Base-by-base conservation (phyloP, 139 green algal genomes). In the Coelastrella sp. region DNA sequence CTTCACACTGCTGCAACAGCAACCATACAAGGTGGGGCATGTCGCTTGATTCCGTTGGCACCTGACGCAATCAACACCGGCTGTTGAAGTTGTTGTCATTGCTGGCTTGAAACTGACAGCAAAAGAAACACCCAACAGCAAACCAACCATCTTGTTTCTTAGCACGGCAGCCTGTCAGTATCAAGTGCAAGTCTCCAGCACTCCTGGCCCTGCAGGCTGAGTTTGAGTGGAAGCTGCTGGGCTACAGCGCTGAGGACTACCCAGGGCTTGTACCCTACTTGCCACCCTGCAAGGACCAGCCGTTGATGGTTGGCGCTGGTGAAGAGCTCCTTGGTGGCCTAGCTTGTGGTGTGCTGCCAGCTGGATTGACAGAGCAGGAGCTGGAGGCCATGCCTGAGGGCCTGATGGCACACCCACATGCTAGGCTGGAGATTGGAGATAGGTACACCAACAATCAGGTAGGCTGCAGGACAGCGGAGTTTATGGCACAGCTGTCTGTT, bases 211-310 rank as follows among this genome's bases (percentile, higher is more conserved):
- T 85, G 56, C 65, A 91, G 87, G 86, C 87, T 82, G 87, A 91
- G 78, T 87, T 81, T 80, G 91, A 96, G 83, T 96, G 94, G 88
- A 89, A 94, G 64, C 71, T 96, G 59, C 82, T 96, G 86, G 93
- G 94, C 5, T 96, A 96, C 79, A 56, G 11, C 3, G 65, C 92
- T 4, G 94, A 96, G 92, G 73, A 85, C 1, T 93, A 94, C 66
- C 92, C 92, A 8, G 89, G 93, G 20, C 91, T 95, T 32, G 94
- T 93, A 0, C 88, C 93, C 17, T 97, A 97, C 88, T 57, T 93
- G 71, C 94, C 94, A 8, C 92, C 90, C 4, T 90, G 95, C 73
- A 80, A 90, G 71, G 94, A 96, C 3, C 90, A 95, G 84, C 93
- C 92, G 16, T 90, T 97, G 59, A 56, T 95, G 85, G 32, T 16